Percentiles rank a stretch among this genome's conserved stretches.
These are phyloP conservation scores for Venturia nashicola DNA, from an alignment of 2,329 filamentous ascomycete genomes.

Conservation along the genomic window DNA sequence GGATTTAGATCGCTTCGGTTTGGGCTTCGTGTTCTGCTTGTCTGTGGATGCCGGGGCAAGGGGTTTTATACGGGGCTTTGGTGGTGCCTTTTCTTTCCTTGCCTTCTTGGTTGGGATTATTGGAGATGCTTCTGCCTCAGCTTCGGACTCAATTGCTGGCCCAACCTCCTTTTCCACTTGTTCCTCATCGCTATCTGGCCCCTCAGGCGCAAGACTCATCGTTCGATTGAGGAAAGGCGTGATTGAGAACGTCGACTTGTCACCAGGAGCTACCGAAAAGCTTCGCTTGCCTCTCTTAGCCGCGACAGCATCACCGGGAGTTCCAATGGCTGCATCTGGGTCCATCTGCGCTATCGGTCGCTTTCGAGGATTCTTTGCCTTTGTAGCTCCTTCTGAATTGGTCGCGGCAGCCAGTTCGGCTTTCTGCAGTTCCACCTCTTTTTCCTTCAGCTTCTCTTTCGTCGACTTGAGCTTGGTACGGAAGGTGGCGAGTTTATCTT, in stretches of 20 bases:
- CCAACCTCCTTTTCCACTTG: slow-evolving; percentile 9
- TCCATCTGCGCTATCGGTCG: slow-evolving; percentile 31
- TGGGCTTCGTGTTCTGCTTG: slow-evolving; percentile 30
- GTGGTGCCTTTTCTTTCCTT: slow-evolving; percentile 10
- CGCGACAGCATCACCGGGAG: slow-evolving; percentile 31
- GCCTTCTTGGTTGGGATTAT: slow-evolving; percentile 18
- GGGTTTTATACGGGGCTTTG: slow-evolving; percentile 26
- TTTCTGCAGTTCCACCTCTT: slow-evolving; percentile 37
- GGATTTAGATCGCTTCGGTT: slow-evolving; percentile 21
- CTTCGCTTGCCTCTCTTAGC: slow-evolving; percentile 30
- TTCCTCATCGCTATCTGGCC: slow-evolving; percentile 17
- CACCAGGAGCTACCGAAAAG: slow-evolving; percentile 47
- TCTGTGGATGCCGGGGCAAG: slow-evolving; percentile 32
- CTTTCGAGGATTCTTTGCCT: slow-evolving; percentile 29
- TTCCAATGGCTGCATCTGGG: slow-evolving; percentile 36
- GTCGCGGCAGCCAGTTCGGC: slow-evolving; percentile 24
- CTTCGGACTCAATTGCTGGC: slow-evolving; percentile 12
- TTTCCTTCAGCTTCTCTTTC: slow-evolving; percentile 62
- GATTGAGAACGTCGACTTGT: slow-evolving; percentile 88
- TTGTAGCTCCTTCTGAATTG: slow-evolving; percentile 18
- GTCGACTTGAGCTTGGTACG: slow-evolving; percentile 56
- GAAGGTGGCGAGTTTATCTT: slow-evolving; percentile 58
- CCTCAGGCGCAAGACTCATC: slow-evolving; percentile 41
- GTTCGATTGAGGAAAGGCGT: slow-evolving; percentile 83
- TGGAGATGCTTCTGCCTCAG: slow-evolving; percentile 19